A percentile compares a stretch with the other conserved stretches of the same genome.
Evolutionary conservation across 441 rosid species (phyloP).

Genomic region (Arabidopsis hybrid): DNA sequence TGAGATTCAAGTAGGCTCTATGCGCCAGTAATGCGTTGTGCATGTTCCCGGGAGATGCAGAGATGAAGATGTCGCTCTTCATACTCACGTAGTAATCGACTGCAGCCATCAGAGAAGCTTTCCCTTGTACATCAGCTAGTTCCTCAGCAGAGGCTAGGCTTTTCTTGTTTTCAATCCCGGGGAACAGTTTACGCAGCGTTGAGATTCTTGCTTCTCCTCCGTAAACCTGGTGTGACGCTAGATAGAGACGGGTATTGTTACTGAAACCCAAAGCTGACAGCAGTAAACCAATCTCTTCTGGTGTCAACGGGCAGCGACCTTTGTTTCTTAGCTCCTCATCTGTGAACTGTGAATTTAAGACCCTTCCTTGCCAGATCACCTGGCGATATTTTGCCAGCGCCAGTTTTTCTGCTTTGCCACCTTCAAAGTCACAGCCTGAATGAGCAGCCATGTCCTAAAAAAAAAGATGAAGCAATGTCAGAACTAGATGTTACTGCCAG

Average conservation of each 20-base stretch:
- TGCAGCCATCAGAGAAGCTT: slow-evolving; percentile 71
- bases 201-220: slow-evolving; percentile 79
- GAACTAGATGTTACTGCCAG: slow-evolving; percentile 2
- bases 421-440: slow-evolving; percentile 83
- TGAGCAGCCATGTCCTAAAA: slow-evolving; percentile 83
- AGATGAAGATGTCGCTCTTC: slow-evolving; percentile 73
- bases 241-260: slow-evolving; percentile 67
- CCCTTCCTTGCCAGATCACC: slow-evolving; percentile 81
- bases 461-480: not conserved
- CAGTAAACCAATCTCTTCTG: slow-evolving; percentile 75
- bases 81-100: slow-evolving; percentile 74
- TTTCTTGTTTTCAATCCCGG: slow-evolving; percentile 73
- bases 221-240: slow-evolving; percentile 81
- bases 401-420: slow-evolving; percentile 74
- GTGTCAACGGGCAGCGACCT: slow-evolving; percentile 80
- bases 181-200: slow-evolving; percentile 62
- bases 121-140: slow-evolving; percentile 57
- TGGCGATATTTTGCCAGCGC: slow-evolving; percentile 72
- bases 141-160: slow-evolving; percentile 62
- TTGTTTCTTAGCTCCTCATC: slow-evolving; percentile 67
- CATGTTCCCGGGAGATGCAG: slow-evolving; percentile 86
- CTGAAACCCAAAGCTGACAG: slow-evolving; percentile 74
- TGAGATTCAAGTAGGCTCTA: slow-evolving; percentile 65
- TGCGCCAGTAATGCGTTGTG: slow-evolving; percentile 75
- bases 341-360: slow-evolving; percentile 67